Percentiles rank a stretch among this genome's conserved stretches.
phyloP scores from a whole-genome alignment of 371 early-diverging fungal genomes.

The Actinomucor elegans region DNA sequence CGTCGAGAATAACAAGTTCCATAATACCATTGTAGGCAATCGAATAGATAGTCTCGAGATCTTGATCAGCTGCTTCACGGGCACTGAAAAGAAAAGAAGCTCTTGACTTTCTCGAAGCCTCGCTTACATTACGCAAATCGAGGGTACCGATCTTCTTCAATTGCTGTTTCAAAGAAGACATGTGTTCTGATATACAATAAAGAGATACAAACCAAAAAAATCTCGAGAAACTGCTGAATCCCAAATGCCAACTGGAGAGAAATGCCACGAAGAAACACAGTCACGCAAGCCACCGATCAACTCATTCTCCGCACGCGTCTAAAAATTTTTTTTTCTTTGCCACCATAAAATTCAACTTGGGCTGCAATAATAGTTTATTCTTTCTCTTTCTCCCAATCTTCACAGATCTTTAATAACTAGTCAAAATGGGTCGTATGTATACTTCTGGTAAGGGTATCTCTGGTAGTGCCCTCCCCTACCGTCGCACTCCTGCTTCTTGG shows the following conservation, averaged over 20 bases:
- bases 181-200: conserved; percentile 1
- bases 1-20: conserved; percentile 70
- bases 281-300: neutral
- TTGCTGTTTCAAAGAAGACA: conserved; percentile 65
- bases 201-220: neutral
- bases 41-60: conserved; percentile 83
- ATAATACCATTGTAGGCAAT: conserved; percentile 82
- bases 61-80: conserved; percentile 86
- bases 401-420: conserved; percentile 15
- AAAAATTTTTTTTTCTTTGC: conserved; percentile 3
- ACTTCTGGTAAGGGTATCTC: conserved; percentile 99
- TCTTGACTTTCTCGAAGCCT: conserved; percentile 52
- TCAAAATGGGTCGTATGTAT: conserved; percentile 64
- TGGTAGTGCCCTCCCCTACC: conserved; percentile 98
- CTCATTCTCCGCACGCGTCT: neutral
- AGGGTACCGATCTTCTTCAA: conserved; percentile 67
- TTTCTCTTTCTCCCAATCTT: conserved; percentile 25
- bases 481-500: conserved; percentile 97
- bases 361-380: neutral
- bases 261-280: conserved; percentile 3
- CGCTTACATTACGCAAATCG: conserved; percentile 53
- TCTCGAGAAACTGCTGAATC: neutral
- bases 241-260: neutral
- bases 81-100: conserved; percentile 84
- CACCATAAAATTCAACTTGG: neutral